Base-by-base conservation (phyloP, 192 early-diverging fungal genomes). In the Backusella parvicylindrica region DNA sequence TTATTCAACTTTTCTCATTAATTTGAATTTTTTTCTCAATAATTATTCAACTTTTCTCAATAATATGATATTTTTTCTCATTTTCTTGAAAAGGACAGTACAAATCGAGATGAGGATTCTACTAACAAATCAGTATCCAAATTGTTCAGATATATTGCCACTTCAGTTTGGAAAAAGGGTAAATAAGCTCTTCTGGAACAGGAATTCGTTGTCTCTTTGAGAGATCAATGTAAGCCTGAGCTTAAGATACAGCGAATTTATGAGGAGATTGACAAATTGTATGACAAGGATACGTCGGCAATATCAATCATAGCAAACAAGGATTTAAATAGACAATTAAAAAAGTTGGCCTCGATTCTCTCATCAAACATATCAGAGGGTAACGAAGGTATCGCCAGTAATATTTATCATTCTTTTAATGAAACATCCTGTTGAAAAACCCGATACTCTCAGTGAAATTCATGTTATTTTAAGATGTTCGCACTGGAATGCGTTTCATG, bases 91-190 rank as follows among this genome's bases (percentile, higher is more conserved):
- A n/a, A n/a, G n/a, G n/a, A n/a, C n/a, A n/a, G n/a, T n/a, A n/a
- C n/a, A n/a, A n/a, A n/a, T n/a, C 21, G 26, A 32, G 30, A 65
- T 32, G 30, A 65, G 64, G 64, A 65, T 65, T 65, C 64, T 31
- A 32, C 21, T 65, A 32, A 15, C 13, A 65, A 65, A 13, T 31
- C 30, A 65, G 64, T 5, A 65, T 65, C 64, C 64, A 23, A 65
- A 32, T 32, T 65, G 31, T 65, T 65, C 30, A 23, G 64, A 65
- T 15, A 23, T 31, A 32, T 65, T 32, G 64, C 64, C 26, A 32
- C 64, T 6, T 65, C 64, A 31, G 64, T 65, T 33, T 65, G 64
- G 64, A 30, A 65, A 65, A 23, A 65, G 30, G 64, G 64, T 65
- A 30, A 65, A 65, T 6, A 33, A 23, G 64, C 64, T 38, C 21